phyloP scores from a whole-genome alignment of 75 land plant species.

The Cunninghamia lanceolata region DNA sequence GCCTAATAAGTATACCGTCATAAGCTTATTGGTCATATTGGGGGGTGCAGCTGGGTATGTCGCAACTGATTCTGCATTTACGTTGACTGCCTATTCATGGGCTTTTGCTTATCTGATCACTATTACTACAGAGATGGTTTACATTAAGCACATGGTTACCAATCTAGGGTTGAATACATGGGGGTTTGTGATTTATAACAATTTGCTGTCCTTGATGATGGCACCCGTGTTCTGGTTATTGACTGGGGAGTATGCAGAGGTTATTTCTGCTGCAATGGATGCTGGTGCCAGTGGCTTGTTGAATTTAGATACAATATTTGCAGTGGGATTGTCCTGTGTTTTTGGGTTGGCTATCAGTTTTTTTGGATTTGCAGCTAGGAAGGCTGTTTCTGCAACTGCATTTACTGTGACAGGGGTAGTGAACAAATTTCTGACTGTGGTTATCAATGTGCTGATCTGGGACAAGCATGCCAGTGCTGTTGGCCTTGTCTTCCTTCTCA shows the following conservation, averaged over 20 bases:
- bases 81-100: conserved; percentile 80
- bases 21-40: conserved; percentile 57
- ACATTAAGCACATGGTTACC: conserved; percentile 90
- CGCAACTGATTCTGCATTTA: conserved; percentile 75
- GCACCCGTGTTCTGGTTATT: conserved; percentile 78
- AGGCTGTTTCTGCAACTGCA: conserved; percentile 78
- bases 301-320: conserved; percentile 31
- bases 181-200: conserved; percentile 94
- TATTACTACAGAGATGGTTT: conserved; percentile 91
- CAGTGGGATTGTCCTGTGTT: conserved; percentile 71
- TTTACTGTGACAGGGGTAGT: conserved; percentile 95
- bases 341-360: conserved; percentile 80
- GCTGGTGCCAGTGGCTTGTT: conserved; percentile 24
- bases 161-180: conserved; percentile 88
- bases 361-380: conserved; percentile 80
- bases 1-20: conserved; percentile 70
- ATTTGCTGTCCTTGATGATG: conserved; percentile 73
- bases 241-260: conserved; percentile 75
- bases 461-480: conserved; percentile 73
- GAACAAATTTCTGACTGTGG: conserved; percentile 89
- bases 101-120: conserved; percentile 82
- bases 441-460: conserved; percentile 88
- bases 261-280: conserved; percentile 26
- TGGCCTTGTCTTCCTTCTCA: conserved; percentile 69
- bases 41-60: conserved; percentile 86